Conservation (phyloP, 208 protist genomes). For the Leishmania lainsoni region DNA sequence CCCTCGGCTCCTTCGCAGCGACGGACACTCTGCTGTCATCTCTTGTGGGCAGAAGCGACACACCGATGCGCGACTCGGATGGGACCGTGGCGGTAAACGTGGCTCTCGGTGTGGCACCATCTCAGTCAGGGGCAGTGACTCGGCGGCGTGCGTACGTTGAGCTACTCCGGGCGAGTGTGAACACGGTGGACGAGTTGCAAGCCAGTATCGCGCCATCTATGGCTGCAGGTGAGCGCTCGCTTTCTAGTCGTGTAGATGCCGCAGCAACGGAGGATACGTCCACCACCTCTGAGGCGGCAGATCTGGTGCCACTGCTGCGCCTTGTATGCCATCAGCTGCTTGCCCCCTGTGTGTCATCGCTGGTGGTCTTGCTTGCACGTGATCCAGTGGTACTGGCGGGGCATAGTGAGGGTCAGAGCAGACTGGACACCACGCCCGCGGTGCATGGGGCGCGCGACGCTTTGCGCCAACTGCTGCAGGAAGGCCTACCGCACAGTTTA, state of each 20-base stretch:
- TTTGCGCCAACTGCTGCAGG: not conserved
- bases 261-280: not conserved
- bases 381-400: constrained; percentile 21
- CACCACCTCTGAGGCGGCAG: not conserved
- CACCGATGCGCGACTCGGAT: not conserved
- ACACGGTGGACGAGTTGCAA: constrained; percentile 17
- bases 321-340: constrained; percentile 13
- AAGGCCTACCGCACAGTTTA: not conserved
- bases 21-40: not conserved
- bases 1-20: not conserved
- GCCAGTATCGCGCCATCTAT: not conserved
- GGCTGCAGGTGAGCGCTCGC: too few relatives aligned
- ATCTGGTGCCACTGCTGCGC: not conserved
- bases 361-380: constrained; percentile 26
- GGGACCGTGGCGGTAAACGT: not conserved
- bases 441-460: not conserved
- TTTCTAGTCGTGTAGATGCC: not conserved
- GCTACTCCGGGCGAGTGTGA: constrained; percentile 20
- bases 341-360: constrained; percentile 13
- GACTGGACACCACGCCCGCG: not conserved
- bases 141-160: constrained; percentile 23
- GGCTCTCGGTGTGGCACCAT: not conserved
- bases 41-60: not conserved
- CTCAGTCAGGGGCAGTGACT: not conserved
- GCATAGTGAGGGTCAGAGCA: constrained; percentile 1